A percentile compares a stretch with the other conserved stretches of the same genome.
phyloP scores from a whole-genome alignment of 495 filamentous ascomycete genomes.

The Usnea hakonensis region DNA sequence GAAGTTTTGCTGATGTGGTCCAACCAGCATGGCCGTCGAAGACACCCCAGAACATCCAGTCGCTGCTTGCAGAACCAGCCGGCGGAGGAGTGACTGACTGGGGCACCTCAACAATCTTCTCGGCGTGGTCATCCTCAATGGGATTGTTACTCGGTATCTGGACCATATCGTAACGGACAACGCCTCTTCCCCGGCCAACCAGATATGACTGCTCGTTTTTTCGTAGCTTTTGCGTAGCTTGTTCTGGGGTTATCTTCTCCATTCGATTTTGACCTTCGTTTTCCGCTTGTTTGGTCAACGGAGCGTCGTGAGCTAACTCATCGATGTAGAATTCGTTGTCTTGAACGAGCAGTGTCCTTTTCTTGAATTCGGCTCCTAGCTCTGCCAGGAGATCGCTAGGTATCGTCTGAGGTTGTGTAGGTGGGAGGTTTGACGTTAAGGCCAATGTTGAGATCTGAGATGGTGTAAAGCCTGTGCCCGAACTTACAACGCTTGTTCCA shows the following conservation, averaged over 20 bases:
- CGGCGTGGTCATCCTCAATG: slow-evolving; percentile 95
- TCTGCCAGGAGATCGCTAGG: slow-evolving; percentile 20
- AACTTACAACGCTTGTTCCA: slow-evolving; percentile 24
- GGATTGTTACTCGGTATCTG: slow-evolving; percentile 94
- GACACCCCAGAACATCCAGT: slow-evolving; percentile 99
- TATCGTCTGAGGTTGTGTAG: slow-evolving; percentile 5
- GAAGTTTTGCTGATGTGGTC: slow-evolving; percentile 95
- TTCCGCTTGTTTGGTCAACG: slow-evolving; percentile 78
- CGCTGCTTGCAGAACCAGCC: slow-evolving; percentile 52
- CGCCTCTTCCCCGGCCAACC: slow-evolving; percentile 82
- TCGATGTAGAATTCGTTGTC: slow-evolving; percentile 78
- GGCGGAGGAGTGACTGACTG: slow-evolving; percentile 43
- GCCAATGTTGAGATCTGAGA: slow-evolving; percentile 23
- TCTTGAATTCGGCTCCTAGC: slow-evolving; percentile 28
- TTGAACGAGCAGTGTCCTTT: slow-evolving; percentile 59
- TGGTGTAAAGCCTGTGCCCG: slow-evolving; percentile 23
- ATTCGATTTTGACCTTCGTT: slow-evolving; percentile 72
- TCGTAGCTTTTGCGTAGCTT: slow-evolving; percentile 82
- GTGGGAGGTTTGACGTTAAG: neutral
- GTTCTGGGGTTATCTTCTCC: slow-evolving; percentile 93
- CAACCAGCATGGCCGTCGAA: slow-evolving; percentile 97
- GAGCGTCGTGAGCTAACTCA: slow-evolving; percentile 68
- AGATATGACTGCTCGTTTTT: slow-evolving; percentile 85
- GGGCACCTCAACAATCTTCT: slow-evolving; percentile 91
- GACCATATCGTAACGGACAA: slow-evolving; percentile 91